phyloP scores from a whole-genome alignment of 306 rosid species.

The Glycine soja region DNA sequence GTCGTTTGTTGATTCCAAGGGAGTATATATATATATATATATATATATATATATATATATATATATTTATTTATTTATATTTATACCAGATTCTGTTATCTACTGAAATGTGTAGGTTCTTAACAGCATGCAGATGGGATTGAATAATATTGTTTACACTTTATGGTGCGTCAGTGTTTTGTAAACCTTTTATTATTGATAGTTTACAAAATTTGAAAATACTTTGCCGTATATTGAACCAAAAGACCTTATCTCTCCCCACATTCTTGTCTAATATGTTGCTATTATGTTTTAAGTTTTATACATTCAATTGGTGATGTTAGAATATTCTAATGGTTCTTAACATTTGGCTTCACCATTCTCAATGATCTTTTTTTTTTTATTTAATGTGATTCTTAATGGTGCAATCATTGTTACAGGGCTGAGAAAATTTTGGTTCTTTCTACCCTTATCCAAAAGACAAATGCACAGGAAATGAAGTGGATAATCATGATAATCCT shows the following conservation, averaged over 20 bases:
- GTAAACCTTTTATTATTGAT: conserved; percentile 17
- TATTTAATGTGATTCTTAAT: conserved; percentile 21
- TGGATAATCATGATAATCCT: conserved; percentile 97
- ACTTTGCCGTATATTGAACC: conserved; percentile 24
- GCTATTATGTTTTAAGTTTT: conserved; percentile 14
- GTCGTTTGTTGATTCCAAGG: conserved; percentile 16
- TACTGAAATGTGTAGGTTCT: conserved; percentile 15
- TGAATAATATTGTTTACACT: neutral
- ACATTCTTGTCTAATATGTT: neutral
- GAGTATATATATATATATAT: neutral
- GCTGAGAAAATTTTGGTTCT: conserved; percentile 77
- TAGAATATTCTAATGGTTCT: conserved; percentile 9
- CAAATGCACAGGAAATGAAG: conserved; percentile 97
- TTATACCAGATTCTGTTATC: conserved; percentile 14
- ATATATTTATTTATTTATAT: no score
- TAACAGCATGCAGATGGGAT: conserved; percentile 1
- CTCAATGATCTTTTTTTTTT: conserved; percentile 17
- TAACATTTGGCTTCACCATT: conserved; percentile 2
- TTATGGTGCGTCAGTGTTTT: conserved; percentile 19
- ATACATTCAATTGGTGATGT: neutral
- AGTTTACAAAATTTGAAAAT: conserved; percentile 7
- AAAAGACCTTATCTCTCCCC: conserved; percentile 10
- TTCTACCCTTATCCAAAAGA: conserved; percentile 78
- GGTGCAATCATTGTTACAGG: conserved; percentile 57
- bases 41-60: neutral